These are phyloP conservation scores for Xylaria sp. DNA, from an alignment of 2,329 filamentous ascomycete species.

Conservation along the genomic window DNA sequence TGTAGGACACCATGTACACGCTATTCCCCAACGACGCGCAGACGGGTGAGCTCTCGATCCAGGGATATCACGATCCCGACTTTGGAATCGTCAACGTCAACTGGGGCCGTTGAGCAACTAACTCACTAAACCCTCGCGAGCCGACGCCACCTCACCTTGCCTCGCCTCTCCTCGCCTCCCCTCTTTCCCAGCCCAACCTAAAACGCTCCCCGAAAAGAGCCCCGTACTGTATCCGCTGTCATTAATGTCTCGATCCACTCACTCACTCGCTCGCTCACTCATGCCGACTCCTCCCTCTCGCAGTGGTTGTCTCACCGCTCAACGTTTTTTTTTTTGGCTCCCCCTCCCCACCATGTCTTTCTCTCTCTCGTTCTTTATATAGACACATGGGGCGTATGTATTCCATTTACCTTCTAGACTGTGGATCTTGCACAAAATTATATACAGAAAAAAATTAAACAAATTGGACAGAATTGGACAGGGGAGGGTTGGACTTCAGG, in stretches of 20 bases:
- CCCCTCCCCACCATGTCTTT: not conserved
- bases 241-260: not conserved
- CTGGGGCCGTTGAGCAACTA: conserved; percentile 41
- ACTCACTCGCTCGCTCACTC: not conserved
- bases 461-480: not conserved
- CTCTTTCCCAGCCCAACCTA: not conserved
- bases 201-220: not conserved
- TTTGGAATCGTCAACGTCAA: conserved; percentile 48
- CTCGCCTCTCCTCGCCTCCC: too few relatives aligned
- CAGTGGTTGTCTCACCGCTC: not conserved
- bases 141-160: not conserved
- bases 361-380: conserved; percentile 8
- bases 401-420: not conserved
- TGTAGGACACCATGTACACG: conserved; percentile 52
- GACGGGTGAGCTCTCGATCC: conserved; percentile 54
- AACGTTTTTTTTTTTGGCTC: not conserved
- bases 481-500: not conserved
- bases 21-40: conserved; percentile 55
- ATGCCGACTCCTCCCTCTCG: not conserved
- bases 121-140: not conserved
- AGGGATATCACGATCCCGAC: conserved; percentile 53
- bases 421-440: not conserved
- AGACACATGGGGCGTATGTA: not conserved
- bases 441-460: not conserved
- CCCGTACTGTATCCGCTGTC: not conserved